A percentile compares a stretch with the other conserved stretches of the same genome.
These are phyloP conservation scores for Rosa chinensis DNA, from an alignment of 306 rosid genomes.

Conservation along the genomic window DNA sequence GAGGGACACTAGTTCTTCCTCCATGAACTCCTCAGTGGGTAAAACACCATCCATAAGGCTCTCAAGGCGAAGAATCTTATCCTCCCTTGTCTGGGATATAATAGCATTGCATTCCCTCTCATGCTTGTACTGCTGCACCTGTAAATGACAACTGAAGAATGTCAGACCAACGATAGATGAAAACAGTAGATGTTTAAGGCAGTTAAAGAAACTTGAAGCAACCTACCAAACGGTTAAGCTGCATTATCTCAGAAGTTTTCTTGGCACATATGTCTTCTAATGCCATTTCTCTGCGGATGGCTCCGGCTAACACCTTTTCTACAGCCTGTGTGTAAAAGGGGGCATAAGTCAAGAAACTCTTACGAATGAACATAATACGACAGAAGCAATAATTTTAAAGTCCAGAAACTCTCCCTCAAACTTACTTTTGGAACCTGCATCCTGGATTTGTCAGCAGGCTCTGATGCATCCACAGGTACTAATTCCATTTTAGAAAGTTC, in stretches of 20 bases:
- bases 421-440: constrained; percentile 83
- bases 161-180: constrained; percentile 31
- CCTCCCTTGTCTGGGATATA: constrained; percentile 89
- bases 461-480: constrained; percentile 64
- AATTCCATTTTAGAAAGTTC: constrained; percentile 65
- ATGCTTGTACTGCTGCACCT: constrained; percentile 92
- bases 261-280: constrained; percentile 86
- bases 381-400: constrained; percentile 23
- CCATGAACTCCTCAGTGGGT: constrained; percentile 86
- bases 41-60: constrained; percentile 91
- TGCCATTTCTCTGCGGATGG: constrained; percentile 98
- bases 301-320: constrained; percentile 92
- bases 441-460: constrained; percentile 63
- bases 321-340: constrained; percentile 50
- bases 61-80: constrained; percentile 88
- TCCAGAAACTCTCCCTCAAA: constrained; percentile 22
- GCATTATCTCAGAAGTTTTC: constrained; percentile 72
- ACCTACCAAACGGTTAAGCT: constrained; percentile 89
- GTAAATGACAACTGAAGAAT: constrained; percentile 35
- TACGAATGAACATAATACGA: constrained; percentile 12
- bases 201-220: constrained; percentile 25
- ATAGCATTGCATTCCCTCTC: constrained; percentile 90
- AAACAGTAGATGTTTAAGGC: constrained; percentile 15
- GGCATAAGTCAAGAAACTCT: constrained; percentile 14
- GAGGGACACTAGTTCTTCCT: constrained; percentile 71